Evolutionary conservation across 2,329 filamentous ascomycete genomes (phyloP).

Genomic region (Metarhizium album): DNA sequence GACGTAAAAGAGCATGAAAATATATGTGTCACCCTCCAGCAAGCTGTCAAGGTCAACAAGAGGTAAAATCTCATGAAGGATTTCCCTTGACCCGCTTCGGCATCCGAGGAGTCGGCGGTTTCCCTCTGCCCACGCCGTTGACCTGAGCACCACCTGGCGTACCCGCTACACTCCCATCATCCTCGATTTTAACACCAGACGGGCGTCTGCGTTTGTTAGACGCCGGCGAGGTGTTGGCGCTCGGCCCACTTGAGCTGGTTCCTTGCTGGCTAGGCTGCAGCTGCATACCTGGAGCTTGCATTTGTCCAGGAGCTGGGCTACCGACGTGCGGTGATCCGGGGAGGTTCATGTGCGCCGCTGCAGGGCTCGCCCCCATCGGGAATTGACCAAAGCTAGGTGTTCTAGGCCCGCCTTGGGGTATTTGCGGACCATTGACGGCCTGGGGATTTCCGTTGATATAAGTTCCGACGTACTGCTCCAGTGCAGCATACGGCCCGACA

Average conservation of each 20-base stretch:
- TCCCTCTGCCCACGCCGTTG: constrained; percentile 41
- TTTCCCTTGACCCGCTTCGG: constrained; percentile 43
- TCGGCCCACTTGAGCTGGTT: constrained; percentile 53
- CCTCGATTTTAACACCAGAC: constrained; percentile 47
- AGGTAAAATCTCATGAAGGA: constrained; percentile 17
- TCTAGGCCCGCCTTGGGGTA: constrained; percentile 34
- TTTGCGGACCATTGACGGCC: constrained; percentile 37
- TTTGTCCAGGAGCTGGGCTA: constrained; percentile 50
- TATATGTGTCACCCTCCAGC: constrained; percentile 1
- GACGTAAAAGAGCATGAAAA: constrained; percentile 17
- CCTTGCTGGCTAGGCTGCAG: constrained; percentile 59
- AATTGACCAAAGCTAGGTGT: constrained; percentile 49
- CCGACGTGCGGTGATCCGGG: constrained; percentile 51
- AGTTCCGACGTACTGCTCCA: constrained; percentile 47
- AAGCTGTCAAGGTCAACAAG: neutral
- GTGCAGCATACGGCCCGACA: constrained; percentile 44
- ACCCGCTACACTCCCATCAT: constrained; percentile 38
- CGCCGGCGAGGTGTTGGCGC: constrained; percentile 55
- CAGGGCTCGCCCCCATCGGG: constrained; percentile 48
- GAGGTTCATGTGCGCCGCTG: constrained; percentile 47
- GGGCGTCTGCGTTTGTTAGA: constrained; percentile 49
- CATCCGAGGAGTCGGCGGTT: constrained; percentile 47
- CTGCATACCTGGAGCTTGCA: constrained; percentile 57
- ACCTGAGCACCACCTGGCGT: constrained; percentile 37
- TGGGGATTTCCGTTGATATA: constrained; percentile 31